Conservation (phyloP, 2,329 filamentous ascomycete genomes). For the Colletotrichum acutatum region DNA sequence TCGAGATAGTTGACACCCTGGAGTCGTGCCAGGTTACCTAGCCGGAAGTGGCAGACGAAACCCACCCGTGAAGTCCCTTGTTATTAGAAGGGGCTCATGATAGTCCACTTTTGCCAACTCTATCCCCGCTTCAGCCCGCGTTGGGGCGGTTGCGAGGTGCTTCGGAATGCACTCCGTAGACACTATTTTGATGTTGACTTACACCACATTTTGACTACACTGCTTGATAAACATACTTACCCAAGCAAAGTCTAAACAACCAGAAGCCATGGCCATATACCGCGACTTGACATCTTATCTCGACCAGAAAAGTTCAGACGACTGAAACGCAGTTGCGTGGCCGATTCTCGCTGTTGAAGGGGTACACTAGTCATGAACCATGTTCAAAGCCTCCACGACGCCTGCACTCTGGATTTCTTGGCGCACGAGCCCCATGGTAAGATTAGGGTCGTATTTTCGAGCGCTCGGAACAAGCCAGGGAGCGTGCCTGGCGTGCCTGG, state of each 20-base stretch:
- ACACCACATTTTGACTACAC: neutral
- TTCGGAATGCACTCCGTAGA: neutral
- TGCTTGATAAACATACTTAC: neutral
- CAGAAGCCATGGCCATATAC: neutral
- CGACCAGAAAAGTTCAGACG: neutral
- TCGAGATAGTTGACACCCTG: conserved; percentile 25
- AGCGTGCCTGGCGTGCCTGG: conserved; percentile 2
- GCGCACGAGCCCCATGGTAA: conserved; percentile 12
- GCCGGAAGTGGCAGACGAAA: conserved; percentile 22
- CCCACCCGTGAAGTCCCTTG: conserved; percentile 22
- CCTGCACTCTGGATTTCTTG: conserved; percentile 8
- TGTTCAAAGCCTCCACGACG: conserved; percentile 10
- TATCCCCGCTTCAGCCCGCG: conserved; percentile 22
- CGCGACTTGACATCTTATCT: neutral
- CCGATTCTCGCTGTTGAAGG: neutral
- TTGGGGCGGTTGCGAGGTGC: neutral
- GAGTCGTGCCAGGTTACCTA: conserved; percentile 9
- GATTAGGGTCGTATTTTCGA: conserved; percentile 24
- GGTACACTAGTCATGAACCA: conserved; percentile 31
- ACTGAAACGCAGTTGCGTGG: neutral
- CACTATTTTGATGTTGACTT: neutral
- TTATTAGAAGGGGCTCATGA: conserved; percentile 33
- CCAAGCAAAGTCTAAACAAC: neutral
- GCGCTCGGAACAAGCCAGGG: neutral
- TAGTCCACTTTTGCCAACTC: conserved; percentile 25